Base-by-base conservation (phyloP, 1,284 basidiomycete species). In the Melanopsichium pennsylvanicum region DNA sequence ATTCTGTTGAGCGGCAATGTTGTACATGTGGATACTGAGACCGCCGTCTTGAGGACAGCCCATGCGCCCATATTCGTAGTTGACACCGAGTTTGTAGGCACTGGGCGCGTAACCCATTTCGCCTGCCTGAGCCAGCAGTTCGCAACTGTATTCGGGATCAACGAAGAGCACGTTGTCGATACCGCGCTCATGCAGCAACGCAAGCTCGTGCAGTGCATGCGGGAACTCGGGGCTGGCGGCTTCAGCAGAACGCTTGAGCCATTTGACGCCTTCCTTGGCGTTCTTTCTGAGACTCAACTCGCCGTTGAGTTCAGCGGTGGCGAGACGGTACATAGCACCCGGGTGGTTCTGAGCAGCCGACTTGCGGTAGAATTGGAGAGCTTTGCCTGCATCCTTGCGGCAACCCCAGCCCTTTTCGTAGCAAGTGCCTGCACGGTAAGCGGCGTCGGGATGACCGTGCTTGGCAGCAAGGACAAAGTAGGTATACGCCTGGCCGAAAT, bases 391-490 rank as follows among this genome's bases (percentile, higher is more conserved):
- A 82, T 98, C 96, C 22, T 92, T 87, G 41, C 94, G 85, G 80
- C 93, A 96, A 4, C 95, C 95, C 95, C 96, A 98, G 19, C 94
- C 96, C 79, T 97, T 95, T 85, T 98, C 96, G 82, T 92, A 96
- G 82, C 96, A 98, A 2, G 93, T 96, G 19, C 93, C 96, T 0
- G 94, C 91, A 41, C 95, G 90, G 83, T 95, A 98, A 19, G 92
- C 88, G 8, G 93, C 94, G 76, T 97, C 94, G 1, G 93, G 90
- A 81, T 98, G 95, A n/a, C 93, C 92, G 79, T 98, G 96, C 83
- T 98, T 98, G 37, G 94, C 93, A 7, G 95, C 93, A 36, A 97
- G 88, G 7, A 96, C 89, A 80, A 97, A 98, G 52, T 98, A 86
- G 15, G 94, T 94, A 82, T 93, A 97, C 4, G 96, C 95, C 63